Conservation (phyloP, 169 alveolate species). For the Plasmodium malariae region DNA sequence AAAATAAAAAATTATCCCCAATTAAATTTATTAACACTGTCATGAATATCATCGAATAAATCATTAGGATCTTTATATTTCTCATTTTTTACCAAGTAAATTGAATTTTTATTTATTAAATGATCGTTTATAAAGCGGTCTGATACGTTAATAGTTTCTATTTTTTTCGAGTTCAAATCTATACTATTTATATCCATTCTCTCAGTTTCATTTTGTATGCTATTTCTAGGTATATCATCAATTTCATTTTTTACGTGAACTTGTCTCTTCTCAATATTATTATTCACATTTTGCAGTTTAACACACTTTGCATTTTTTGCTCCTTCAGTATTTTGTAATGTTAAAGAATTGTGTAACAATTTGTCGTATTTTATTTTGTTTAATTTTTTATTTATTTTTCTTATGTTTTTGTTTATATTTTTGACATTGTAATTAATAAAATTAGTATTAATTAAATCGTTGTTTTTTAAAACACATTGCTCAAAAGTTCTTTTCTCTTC, state of each 20-base stretch:
- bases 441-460: slow-evolving; percentile 27
- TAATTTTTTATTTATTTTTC: slow-evolving; percentile 46
- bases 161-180: not conserved
- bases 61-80: slow-evolving; percentile 60
- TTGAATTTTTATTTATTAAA: slow-evolving; percentile 26
- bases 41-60: slow-evolving; percentile 69
- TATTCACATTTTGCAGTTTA: not conserved
- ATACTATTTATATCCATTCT: not conserved
- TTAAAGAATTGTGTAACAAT: not conserved
- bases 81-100: slow-evolving; percentile 60
- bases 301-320: too few relatives aligned
- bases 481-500: slow-evolving; percentile 61
- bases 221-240: not conserved
- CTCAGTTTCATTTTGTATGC: not conserved
- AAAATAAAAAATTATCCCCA: slow-evolving; percentile 49
- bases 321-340: slow-evolving; percentile 10
- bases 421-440: slow-evolving; percentile 63
- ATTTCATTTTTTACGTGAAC: slow-evolving; percentile 3
- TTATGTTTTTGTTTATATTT: slow-evolving; percentile 61
- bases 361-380: slow-evolving; percentile 11
- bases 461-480: slow-evolving; percentile 57
- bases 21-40: slow-evolving; percentile 67
- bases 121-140: slow-evolving; percentile 33
- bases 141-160: slow-evolving; percentile 31
- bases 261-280: not conserved